Evolutionary conservation across 768 basidiomycete genomes (phyloP).

Genomic region (Lactarius vividus): DNA sequence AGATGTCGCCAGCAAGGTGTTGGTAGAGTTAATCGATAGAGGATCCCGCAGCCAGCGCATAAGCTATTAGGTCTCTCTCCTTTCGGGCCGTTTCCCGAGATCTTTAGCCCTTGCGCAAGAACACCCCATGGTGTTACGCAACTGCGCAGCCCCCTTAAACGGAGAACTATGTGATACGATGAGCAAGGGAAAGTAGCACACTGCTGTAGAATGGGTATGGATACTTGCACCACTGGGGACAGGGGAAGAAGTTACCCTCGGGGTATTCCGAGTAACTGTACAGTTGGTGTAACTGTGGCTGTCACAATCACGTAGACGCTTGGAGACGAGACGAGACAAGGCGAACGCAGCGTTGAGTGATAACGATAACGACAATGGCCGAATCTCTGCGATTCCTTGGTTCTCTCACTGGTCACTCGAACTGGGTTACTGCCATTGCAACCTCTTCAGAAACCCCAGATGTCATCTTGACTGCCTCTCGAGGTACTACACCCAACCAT

Average conservation of each 20-base stretch:
- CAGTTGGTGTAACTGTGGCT: conserved; percentile 28
- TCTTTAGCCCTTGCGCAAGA: not conserved
- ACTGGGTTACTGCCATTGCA: conserved; percentile 98
- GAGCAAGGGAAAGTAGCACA: not conserved
- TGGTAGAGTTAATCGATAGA: not conserved
- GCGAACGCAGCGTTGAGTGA: conserved; percentile 8
- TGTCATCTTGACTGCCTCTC: conserved; percentile 97
- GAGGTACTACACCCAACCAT: conserved; percentile 55
- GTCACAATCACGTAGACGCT: conserved; percentile 21
- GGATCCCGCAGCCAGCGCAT: not conserved
- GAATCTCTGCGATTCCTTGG: conserved; percentile 52
- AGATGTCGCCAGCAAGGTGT: not conserved
- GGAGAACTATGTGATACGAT: not conserved
- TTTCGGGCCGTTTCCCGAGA: conserved; percentile 11
- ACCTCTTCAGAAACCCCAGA: conserved; percentile 99
- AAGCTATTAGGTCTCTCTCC: not conserved
- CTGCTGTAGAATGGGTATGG: not conserved
- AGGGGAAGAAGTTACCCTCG: not conserved
- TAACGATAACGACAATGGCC: conserved; percentile 21
- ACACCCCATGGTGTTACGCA: not conserved
- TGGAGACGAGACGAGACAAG: not conserved
- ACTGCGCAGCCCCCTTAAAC: not conserved
- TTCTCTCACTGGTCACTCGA: conserved; percentile 88
- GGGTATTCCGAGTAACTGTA: conserved; percentile 22
- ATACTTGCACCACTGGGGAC: too few species aligned